Base-by-base conservation (phyloP, 805 yeast genomes). In the Kodamaea neixiangensis region DNA sequence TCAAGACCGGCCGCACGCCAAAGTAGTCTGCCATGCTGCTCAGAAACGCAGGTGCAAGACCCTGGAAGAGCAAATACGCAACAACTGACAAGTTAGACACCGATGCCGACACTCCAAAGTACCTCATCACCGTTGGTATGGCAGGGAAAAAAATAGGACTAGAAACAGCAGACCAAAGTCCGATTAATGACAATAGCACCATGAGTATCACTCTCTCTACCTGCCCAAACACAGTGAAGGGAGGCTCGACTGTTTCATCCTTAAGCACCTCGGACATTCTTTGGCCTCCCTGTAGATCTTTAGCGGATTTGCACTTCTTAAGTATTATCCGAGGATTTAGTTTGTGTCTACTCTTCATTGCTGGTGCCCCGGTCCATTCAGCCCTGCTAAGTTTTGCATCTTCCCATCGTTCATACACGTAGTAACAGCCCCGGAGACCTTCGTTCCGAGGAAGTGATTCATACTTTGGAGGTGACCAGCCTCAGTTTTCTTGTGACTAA, bases 131-230 rank as follows among this genome's bases (percentile, higher is more conserved):
- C 4, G 78, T 72, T 0, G 85, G 80, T 15, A 91, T 66, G 0
- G 91, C 90, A 0, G 96, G 96, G 67, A 88, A 86, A 63, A 87
- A 90, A 11, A 89, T 87, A 0, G 96, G 89, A 56, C 86, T 80
- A 0, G 92, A 82, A 2, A 87, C 70, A 0, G 94, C 73, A 1
- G 96, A 87, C 72, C 86, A 84, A 37, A 82, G 67, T 0, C 89
- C 88, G 1, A 80, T 67, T 7, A 71, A 0, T 77, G 80, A 51
- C 74, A 75, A 22, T 68, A 67, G 3, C 57, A 53, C 2, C 72
- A 76, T 55, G 33, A 84, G 56, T 3, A 73, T 31, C 11, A 60
- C 45, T 53, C 75, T 75, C 43, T 81, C 86, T 2, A 50, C 51
- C 2, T 58, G 50, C 0, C 70, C 66, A 38, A 81, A 72, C 3